Evolutionary conservation across 2,329 filamentous ascomycete genomes (phyloP).

Genomic region (Zalaria obscura): DNA sequence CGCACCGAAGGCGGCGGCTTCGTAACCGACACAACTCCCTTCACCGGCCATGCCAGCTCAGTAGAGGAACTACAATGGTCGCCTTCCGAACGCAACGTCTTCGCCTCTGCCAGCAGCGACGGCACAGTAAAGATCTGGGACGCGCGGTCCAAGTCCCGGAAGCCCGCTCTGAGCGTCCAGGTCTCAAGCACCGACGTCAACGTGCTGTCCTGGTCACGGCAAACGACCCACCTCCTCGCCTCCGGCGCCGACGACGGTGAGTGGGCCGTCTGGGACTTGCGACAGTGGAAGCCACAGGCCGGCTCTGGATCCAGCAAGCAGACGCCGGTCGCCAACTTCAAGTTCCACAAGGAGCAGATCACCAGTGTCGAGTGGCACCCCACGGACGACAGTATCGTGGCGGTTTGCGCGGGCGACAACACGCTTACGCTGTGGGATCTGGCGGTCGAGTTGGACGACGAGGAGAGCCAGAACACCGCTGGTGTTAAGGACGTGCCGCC

Average conservation of each 20-base stretch:
- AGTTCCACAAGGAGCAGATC: slow-evolving; percentile 92
- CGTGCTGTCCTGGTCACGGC: slow-evolving; percentile 86
- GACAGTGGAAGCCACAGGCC: slow-evolving; percentile 65
- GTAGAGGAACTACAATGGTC: slow-evolving; percentile 97
- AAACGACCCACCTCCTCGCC: slow-evolving; percentile 79
- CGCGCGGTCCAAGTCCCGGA: slow-evolving; percentile 74
- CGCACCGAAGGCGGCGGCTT: slow-evolving; percentile 78
- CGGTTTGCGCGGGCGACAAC: slow-evolving; percentile 82
- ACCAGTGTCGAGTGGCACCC: slow-evolving; percentile 97
- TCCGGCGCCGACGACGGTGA: slow-evolving; percentile 86
- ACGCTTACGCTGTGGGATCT: slow-evolving; percentile 95
- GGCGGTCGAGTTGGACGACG: slow-evolving; percentile 90
- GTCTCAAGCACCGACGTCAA: slow-evolving; percentile 82
- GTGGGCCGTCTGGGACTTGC: slow-evolving; percentile 92
- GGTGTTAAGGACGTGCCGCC: slow-evolving; percentile 83
- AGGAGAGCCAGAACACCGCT: slow-evolving; percentile 82
- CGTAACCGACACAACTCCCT: slow-evolving; percentile 71
- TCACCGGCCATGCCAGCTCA: slow-evolving; percentile 69
- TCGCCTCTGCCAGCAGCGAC: slow-evolving; percentile 85
- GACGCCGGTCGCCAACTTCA: slow-evolving; percentile 79
- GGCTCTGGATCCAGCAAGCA: slow-evolving; percentile 33
- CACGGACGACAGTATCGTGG: slow-evolving; percentile 88
- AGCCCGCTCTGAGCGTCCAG: slow-evolving; percentile 74
- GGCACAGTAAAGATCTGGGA: slow-evolving; percentile 96
- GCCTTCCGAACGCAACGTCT: slow-evolving; percentile 81